These are phyloP conservation scores for Akanthomyces uredinophilus DNA, from an alignment of 2,329 filamentous ascomycete genomes.

Conservation along the genomic window DNA sequence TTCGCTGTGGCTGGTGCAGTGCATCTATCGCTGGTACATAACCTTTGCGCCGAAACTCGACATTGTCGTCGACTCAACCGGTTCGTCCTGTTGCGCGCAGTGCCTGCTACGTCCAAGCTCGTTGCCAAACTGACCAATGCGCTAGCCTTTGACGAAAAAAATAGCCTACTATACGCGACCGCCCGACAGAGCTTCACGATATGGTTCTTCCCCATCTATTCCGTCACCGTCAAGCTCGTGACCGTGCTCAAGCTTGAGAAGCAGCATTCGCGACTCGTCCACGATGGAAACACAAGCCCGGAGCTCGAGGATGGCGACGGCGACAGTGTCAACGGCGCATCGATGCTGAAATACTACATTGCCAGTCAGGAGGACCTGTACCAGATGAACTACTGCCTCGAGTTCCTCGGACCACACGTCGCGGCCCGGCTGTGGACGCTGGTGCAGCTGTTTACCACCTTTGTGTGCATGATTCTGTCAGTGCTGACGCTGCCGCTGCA, in stretches of 20 bases:
- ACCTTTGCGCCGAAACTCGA: slow-evolving; percentile 72
- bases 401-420: slow-evolving; percentile 61
- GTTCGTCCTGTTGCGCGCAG: slow-evolving; percentile 28
- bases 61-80: slow-evolving; percentile 56
- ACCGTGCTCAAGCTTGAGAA: slow-evolving; percentile 60
- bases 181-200: slow-evolving; percentile 71
- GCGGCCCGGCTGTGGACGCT: slow-evolving; percentile 48
- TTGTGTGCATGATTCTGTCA: slow-evolving; percentile 57
- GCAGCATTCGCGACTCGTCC: slow-evolving; percentile 28
- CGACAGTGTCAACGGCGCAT: slow-evolving; percentile 20
- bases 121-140: neutral
- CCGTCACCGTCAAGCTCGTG: slow-evolving; percentile 61
- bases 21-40: slow-evolving; percentile 80
- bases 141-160: slow-evolving; percentile 61
- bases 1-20: slow-evolving; percentile 61
- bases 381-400: slow-evolving; percentile 68
- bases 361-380: slow-evolving; percentile 75
- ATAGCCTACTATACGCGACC: slow-evolving; percentile 65
- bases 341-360: slow-evolving; percentile 57
- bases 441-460: slow-evolving; percentile 61
- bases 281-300: slow-evolving; percentile 15
- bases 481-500: slow-evolving; percentile 38
- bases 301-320: slow-evolving; percentile 16
- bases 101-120: neutral
- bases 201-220: slow-evolving; percentile 73